phyloP scores from a whole-genome alignment of 768 basidiomycete genomes.

The Tephrocybe sp. region DNA sequence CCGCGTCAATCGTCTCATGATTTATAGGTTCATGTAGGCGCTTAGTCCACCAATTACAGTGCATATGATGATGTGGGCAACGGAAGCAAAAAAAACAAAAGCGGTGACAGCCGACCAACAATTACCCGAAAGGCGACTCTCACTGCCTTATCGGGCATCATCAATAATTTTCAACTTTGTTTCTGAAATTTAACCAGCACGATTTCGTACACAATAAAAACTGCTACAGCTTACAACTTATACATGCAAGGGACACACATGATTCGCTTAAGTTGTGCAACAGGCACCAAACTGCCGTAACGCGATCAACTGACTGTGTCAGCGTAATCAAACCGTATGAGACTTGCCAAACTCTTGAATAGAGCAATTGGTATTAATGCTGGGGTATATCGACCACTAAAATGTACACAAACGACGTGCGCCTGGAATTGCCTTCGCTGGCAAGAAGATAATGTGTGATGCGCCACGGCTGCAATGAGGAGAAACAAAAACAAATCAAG shows the following conservation, averaged over 20 bases:
- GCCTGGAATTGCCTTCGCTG: background rate
- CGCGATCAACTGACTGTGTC: conserved; percentile 2
- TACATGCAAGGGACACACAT: background rate
- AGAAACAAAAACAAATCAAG: background rate
- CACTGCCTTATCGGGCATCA: background rate
- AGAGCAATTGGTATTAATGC: background rate
- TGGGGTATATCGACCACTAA: background rate
- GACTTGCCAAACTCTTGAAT: background rate
- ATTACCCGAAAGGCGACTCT: background rate
- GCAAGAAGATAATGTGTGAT: background rate
- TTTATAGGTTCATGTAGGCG: background rate
- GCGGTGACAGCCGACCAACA: conserved; percentile 11
- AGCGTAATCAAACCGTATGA: conserved; percentile 5
- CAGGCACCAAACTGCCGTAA: background rate
- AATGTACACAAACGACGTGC: background rate
- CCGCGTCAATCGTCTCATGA: conserved; percentile 1
- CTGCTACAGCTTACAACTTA: background rate
- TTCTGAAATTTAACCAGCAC: background rate
- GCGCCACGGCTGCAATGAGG: conserved; percentile 4
- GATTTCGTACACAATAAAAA: too few relatives aligned
- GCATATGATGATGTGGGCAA: conserved; percentile 3
- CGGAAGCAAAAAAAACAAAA: conserved; percentile 4
- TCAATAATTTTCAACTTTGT: background rate
- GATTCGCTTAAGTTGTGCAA: background rate
- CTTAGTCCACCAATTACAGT: conserved; percentile 1